Conservation (phyloP, 768 basidiomycete genomes). For the Lentinula aciculospora region DNA sequence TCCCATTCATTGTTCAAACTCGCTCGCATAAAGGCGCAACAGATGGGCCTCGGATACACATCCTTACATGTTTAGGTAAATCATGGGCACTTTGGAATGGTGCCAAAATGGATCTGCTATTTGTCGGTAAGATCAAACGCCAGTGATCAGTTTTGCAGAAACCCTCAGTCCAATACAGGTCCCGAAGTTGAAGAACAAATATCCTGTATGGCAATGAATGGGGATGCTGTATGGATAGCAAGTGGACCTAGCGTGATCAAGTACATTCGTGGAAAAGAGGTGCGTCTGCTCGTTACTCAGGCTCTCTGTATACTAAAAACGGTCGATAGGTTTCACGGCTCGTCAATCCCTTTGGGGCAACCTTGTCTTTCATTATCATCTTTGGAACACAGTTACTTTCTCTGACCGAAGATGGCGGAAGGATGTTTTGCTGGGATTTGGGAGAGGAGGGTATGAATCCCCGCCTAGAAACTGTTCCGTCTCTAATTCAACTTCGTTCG, state of each 20-base stretch:
- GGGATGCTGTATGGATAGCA: conserved; percentile 81
- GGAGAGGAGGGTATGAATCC: conserved; percentile 44
- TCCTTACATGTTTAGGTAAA: conserved; percentile 82
- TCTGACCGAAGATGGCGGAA: conserved; percentile 70
- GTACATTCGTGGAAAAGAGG: conserved; percentile 88
- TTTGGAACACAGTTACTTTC: conserved; percentile 82
- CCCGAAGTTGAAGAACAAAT: conserved; percentile 77
- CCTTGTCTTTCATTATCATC: conserved; percentile 60
- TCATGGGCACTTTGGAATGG: conserved; percentile 98
- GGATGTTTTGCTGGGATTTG: conserved; percentile 77
- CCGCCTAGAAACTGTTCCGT: not conserved
- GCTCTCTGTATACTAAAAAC: conserved; percentile 3
- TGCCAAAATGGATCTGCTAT: conserved; percentile 85
- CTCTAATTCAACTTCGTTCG: not conserved
- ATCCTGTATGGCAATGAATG: conserved; percentile 72
- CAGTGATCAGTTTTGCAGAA: not conserved
- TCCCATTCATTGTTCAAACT: conserved; percentile 85
- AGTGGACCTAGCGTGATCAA: conserved; percentile 65
- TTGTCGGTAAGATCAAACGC: conserved; percentile 73
- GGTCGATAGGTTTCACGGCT: conserved; percentile 46
- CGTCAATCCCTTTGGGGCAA: conserved; percentile 58
- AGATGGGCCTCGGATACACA: conserved; percentile 75
- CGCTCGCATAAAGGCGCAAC: conserved; percentile 81
- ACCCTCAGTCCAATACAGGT: conserved; percentile 39
- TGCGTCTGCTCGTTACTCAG: conserved; percentile 18